These are phyloP conservation scores for Diaporthe sp. DNA, from an alignment of 2,329 filamentous ascomycete species.

Conservation along the genomic window DNA sequence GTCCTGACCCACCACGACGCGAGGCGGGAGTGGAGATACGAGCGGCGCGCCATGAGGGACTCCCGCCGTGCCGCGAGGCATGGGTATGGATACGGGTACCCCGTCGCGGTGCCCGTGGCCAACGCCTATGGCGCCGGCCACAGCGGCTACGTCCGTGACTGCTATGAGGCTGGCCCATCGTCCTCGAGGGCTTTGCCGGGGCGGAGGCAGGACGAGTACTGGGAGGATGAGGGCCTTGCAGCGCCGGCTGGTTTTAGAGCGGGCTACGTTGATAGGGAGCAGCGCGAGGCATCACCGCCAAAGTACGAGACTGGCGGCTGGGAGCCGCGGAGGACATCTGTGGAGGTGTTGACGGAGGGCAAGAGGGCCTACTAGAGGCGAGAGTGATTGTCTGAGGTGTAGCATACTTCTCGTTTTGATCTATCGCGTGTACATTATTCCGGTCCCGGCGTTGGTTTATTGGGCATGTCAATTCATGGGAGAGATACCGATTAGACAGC, in stretches of 20 bases:
- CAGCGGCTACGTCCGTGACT: background rate
- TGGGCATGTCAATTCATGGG: background rate
- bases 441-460: background rate
- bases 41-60: conserved; percentile 39
- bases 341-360: conserved; percentile 21
- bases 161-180: background rate
- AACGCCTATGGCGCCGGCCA: background rate
- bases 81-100: conserved; percentile 15
- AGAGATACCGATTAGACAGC: conserved; percentile 5
- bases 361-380: conserved; percentile 13
- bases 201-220: background rate
- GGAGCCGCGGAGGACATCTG: conserved; percentile 7
- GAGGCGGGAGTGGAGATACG: conserved; percentile 38
- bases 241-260: background rate
- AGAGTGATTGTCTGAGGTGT: background rate
- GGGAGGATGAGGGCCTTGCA: conserved; percentile 5
- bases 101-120: conserved; percentile 15
- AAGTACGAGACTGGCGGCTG: conserved; percentile 35
- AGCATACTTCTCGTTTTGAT: background rate
- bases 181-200: background rate
- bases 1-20: conserved; percentile 31
- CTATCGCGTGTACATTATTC: background rate
- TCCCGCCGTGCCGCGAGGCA: conserved; percentile 35
- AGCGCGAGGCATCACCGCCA: conserved; percentile 32
- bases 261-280: background rate